A percentile compares a stretch with the other conserved stretches of the same genome.
Conservation (phyloP, 768 basidiomycete genomes). For the Tephrocybe sp. region DNA sequence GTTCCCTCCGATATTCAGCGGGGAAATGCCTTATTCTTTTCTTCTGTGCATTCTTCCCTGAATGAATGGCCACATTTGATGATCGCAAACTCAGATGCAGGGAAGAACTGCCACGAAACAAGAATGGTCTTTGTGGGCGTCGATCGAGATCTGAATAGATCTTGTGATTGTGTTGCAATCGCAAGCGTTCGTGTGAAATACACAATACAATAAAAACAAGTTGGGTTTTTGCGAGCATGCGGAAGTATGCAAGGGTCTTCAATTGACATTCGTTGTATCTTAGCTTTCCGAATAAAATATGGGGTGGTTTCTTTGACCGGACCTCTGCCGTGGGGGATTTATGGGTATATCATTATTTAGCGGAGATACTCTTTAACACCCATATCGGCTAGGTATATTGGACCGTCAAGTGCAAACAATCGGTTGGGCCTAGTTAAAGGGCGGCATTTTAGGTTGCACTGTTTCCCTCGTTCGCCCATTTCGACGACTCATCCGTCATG, state of each 20-base stretch:
- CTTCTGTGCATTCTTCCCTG: background rate
- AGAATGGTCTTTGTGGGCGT: conserved; percentile 10
- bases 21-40: conserved; percentile 1
- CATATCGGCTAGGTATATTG: conserved; percentile 4
- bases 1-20: background rate
- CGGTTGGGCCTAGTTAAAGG: conserved; percentile 7
- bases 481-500: background rate
- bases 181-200: conserved; percentile 8
- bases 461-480: background rate
- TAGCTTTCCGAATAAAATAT: no score
- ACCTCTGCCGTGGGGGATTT: background rate
- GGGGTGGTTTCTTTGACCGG: no score
- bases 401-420: conserved; percentile 15
- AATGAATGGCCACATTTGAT: conserved; percentile 2
- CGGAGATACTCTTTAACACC: conserved; percentile 6
- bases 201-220: conserved; percentile 11
- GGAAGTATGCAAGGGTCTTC: background rate
- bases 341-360: conserved; percentile 7
- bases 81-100: conserved; percentile 1
- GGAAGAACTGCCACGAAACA: conserved; percentile 2
- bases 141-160: conserved; percentile 10
- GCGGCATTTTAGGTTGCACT: background rate
- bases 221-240: background rate
- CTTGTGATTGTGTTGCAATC: conserved; percentile 7
- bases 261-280: background rate